phyloP scores from a whole-genome alignment of 441 rosid species.

The Syzygium malaccense region DNA sequence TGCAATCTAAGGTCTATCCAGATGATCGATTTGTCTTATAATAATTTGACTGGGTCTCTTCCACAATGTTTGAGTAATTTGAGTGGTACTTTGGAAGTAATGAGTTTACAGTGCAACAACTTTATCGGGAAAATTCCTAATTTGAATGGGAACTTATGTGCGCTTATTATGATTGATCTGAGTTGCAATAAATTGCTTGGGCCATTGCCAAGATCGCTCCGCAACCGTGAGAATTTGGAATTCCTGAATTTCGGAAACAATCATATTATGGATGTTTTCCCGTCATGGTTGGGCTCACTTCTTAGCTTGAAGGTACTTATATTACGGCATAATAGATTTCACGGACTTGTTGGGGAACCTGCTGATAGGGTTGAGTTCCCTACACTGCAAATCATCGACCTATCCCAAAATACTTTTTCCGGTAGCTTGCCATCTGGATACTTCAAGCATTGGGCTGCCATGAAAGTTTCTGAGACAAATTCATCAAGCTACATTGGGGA shows the following conservation, averaged over 20 bases:
- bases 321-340: constrained; percentile 4
- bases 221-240: not conserved
- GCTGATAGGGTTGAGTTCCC: not conserved
- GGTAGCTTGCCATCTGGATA: constrained; percentile 7
- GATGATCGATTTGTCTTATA: not conserved
- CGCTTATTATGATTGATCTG: not conserved
- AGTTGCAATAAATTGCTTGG: not conserved
- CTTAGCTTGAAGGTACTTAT: constrained; percentile 6
- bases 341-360: not conserved
- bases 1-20: not conserved
- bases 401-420: not conserved
- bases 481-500: not conserved
- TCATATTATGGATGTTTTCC: not conserved
- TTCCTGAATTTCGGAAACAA: constrained; percentile 5
- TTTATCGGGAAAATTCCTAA: constrained; percentile 1
- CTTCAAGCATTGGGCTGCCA: constrained; percentile 15
- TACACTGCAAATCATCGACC: constrained; percentile 7
- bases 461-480: not conserved
- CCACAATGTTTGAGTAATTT: constrained; percentile 7
- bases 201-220: not conserved
- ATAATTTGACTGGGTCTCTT: not conserved
- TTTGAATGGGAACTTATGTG: not conserved
- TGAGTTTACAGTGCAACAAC: not conserved
- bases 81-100: not conserved
- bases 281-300: constrained; percentile 10